Conservation (phyloP, 495 filamentous ascomycete species). For the Tuber brumale region DNA sequence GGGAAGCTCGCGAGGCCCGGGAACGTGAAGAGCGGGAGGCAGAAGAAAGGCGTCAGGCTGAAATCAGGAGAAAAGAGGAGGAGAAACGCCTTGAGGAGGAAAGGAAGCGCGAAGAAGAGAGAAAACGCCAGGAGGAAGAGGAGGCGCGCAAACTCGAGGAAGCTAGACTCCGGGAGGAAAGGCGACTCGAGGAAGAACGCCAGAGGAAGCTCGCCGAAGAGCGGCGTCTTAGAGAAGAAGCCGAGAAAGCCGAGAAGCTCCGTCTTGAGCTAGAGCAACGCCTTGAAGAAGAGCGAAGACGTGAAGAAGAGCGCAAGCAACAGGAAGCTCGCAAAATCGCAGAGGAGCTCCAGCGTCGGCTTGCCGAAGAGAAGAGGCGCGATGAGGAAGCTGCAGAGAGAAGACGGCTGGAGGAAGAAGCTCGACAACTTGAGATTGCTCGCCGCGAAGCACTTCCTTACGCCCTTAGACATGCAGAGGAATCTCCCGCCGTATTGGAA, state of each 20-base stretch:
- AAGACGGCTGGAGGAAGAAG: slow-evolving; percentile 20
- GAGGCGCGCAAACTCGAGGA: slow-evolving; percentile 13
- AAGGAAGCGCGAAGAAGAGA: slow-evolving; percentile 25
- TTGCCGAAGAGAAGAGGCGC: slow-evolving; percentile 24
- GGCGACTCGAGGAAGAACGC: slow-evolving; percentile 23
- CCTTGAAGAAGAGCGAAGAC: slow-evolving; percentile 35
- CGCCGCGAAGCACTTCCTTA: slow-evolving; percentile 35
- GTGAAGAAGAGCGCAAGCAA: slow-evolving; percentile 34
- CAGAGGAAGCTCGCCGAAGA: slow-evolving; percentile 35
- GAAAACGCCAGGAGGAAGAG: slow-evolving; percentile 14
- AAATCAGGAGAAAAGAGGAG: slow-evolving; percentile 8
- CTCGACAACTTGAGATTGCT: slow-evolving; percentile 23
- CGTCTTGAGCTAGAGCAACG: slow-evolving; percentile 33
- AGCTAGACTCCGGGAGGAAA: slow-evolving; percentile 11
- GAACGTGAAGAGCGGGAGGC: slow-evolving; percentile 23
- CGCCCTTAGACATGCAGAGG: slow-evolving; percentile 32
- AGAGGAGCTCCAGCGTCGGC: slow-evolving; percentile 36
- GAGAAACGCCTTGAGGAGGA: slow-evolving; percentile 28
- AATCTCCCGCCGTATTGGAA: slow-evolving; percentile 2
- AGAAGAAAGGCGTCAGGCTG: slow-evolving; percentile 25
- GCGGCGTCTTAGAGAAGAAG: slow-evolving; percentile 33
- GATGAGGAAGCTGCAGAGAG: slow-evolving; percentile 20
- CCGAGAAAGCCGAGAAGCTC: slow-evolving; percentile 29
- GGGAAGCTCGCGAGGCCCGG: slow-evolving; percentile 17
- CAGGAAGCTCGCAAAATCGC: slow-evolving; percentile 29